Conservation (phyloP, 345 rosid genomes). For the Populus deltoides region DNA sequence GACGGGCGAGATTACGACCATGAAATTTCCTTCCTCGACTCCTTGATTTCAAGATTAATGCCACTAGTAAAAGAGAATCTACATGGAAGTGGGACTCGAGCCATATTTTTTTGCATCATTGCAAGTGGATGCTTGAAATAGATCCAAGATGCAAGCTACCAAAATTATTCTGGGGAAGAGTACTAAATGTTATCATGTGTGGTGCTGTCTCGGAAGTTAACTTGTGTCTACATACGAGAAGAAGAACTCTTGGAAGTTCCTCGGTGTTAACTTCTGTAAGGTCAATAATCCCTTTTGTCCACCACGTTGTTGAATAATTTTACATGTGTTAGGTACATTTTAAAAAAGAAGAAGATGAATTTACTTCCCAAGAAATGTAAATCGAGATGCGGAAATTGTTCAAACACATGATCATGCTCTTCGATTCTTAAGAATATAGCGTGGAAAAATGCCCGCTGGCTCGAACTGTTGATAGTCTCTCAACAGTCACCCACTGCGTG, state of each 20-base stretch:
- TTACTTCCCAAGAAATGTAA: conserved; percentile 1
- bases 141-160: conserved; percentile 15
- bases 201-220: background rate
- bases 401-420: background rate
- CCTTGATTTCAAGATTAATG: background rate
- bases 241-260: conserved; percentile 17
- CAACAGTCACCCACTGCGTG: background rate
- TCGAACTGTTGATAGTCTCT: background rate
- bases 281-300: conserved; percentile 11
- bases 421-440: background rate
- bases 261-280: background rate
- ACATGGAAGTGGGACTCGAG: background rate
- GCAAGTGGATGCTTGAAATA: background rate
- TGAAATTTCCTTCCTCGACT: background rate
- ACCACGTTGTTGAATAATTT: background rate
- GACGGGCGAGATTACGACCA: background rate
- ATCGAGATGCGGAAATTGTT: background rate
- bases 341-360: background rate
- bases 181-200: background rate
- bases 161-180: background rate
- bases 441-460: background rate
- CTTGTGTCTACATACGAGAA: conserved; percentile 4
- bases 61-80: background rate
- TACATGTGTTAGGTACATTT: conserved; percentile 10
- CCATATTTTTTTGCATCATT: background rate